phyloP scores from a whole-genome alignment of 2,329 filamentous ascomycete genomes.

The Penicillium sp. region DNA sequence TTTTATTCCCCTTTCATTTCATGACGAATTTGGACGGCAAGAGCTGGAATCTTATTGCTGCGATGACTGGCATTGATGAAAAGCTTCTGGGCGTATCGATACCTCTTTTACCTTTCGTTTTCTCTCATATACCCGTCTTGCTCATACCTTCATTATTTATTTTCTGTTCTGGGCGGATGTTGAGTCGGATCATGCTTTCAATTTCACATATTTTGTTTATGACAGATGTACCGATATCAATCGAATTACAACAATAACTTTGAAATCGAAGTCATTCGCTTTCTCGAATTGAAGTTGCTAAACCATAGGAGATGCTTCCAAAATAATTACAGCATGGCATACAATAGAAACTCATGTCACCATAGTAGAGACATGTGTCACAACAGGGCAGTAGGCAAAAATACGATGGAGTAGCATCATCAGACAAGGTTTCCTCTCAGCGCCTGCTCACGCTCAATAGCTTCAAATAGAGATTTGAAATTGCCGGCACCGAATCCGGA shows the following conservation, averaged over 20 bases:
- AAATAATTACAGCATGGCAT: too few relatives aligned
- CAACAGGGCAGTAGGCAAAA: too few relatives aligned
- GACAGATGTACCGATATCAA: not conserved
- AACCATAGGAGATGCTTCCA: too few relatives aligned
- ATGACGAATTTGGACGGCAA: conserved; percentile 1
- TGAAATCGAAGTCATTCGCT: not conserved
- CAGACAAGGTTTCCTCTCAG: conserved; percentile 70
- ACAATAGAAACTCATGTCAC: too few relatives aligned
- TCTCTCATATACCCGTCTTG: conserved; percentile 7
- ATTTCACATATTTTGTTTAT: not conserved
- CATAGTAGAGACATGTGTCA: too few relatives aligned
- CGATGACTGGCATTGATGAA: conserved; percentile 10
- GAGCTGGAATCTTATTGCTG: conserved; percentile 9
- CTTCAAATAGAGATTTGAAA: conserved; percentile 92
- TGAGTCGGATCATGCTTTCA: not conserved
- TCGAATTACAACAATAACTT: not conserved
- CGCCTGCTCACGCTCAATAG: conserved; percentile 89
- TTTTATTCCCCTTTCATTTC: not conserved
- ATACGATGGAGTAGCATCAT: not conserved
- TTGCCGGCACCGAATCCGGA: conserved; percentile 92
- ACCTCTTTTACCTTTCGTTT: not conserved
- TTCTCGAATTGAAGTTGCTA: not conserved
- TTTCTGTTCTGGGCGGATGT: not conserved
- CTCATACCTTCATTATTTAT: not conserved
- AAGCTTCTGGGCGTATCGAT: conserved; percentile 6